Conservation (phyloP, 2,329 filamentous ascomycete genomes). For the Cytospora piceae region DNA sequence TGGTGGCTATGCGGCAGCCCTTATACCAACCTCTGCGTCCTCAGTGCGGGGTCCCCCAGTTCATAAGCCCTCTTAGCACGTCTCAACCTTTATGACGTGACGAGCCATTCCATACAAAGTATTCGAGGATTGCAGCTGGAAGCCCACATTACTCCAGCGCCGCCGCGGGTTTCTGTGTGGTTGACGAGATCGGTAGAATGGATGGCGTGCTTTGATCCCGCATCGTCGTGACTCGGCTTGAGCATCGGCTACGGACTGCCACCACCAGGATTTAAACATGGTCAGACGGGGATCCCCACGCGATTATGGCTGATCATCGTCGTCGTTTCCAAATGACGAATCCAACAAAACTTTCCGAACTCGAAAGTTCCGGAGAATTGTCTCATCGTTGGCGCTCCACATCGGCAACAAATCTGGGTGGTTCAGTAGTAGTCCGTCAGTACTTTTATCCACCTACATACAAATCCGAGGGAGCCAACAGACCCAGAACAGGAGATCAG, state of each 20-base stretch:
- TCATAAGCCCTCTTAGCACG: conserved; percentile 14
- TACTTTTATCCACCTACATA: neutral
- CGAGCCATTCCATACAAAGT: conserved; percentile 5
- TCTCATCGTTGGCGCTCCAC: too few species aligned
- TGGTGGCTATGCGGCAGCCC: conserved; percentile 3
- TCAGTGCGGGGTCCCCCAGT: conserved; percentile 21
- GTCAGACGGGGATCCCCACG: neutral
- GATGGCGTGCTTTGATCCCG: conserved; percentile 30
- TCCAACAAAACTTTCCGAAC: neutral
- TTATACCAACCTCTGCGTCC: conserved; percentile 9
- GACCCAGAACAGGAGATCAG: neutral
- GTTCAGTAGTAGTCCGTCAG: too few species aligned
- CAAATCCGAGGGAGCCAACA: neutral
- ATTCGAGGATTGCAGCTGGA: conserved; percentile 9
- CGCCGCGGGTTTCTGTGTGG: conserved; percentile 9
- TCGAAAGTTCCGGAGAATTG: too few species aligned
- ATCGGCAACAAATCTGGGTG: too few species aligned
- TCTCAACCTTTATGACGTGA: conserved; percentile 23
- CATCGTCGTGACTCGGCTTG: conserved; percentile 25
- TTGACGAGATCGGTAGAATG: conserved; percentile 30
- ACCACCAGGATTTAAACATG: neutral
- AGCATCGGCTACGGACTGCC: conserved; percentile 2
- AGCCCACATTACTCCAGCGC: neutral
- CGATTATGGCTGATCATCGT: neutral
- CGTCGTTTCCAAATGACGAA: neutral